phyloP scores from a whole-genome alignment of 345 rosid genomes.

The Brassica nigra region DNA sequence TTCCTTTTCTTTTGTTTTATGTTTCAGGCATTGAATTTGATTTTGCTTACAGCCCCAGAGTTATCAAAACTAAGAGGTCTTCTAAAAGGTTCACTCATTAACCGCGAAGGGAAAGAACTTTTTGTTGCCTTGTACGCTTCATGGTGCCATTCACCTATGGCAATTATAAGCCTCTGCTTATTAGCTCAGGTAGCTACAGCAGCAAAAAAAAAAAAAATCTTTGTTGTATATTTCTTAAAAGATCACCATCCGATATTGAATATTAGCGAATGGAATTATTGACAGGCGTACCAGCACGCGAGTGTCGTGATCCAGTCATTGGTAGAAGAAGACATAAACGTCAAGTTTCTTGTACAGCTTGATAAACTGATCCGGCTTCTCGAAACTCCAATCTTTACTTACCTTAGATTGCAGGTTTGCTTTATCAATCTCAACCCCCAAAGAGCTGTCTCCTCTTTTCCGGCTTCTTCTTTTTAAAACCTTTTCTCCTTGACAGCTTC shows the following conservation, averaged over 20 bases:
- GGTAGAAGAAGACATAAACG: constrained; percentile 91
- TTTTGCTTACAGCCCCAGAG: constrained; percentile 95
- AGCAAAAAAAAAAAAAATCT: neutral
- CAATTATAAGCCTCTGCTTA: constrained; percentile 95
- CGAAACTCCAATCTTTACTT: constrained; percentile 96
- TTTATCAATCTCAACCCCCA: constrained; percentile 18
- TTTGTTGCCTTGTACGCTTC: constrained; percentile 89
- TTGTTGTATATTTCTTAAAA: neutral
- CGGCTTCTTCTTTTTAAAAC: neutral
- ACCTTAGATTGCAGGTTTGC: constrained; percentile 96
- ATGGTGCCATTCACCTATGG: constrained; percentile 99
- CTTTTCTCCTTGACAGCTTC: constrained; percentile 59
- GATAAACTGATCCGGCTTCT: constrained; percentile 95
- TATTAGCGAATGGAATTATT: constrained; percentile 16
- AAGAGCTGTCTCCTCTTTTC: neutral
- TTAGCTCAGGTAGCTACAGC: constrained; percentile 72
- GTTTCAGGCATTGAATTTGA: constrained; percentile 92
- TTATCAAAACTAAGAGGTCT: constrained; percentile 76
- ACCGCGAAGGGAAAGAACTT: constrained; percentile 78
- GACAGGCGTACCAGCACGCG: constrained; percentile 92
- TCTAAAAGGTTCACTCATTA: constrained; percentile 76
- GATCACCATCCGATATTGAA: constrained; percentile 1
- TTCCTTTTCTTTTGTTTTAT: neutral
- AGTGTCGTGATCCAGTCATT: constrained; percentile 90
- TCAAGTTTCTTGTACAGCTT: constrained; percentile 95